phyloP scores from a whole-genome alignment of 345 rosid genomes.

The Excoecaria cochinchinensis region DNA sequence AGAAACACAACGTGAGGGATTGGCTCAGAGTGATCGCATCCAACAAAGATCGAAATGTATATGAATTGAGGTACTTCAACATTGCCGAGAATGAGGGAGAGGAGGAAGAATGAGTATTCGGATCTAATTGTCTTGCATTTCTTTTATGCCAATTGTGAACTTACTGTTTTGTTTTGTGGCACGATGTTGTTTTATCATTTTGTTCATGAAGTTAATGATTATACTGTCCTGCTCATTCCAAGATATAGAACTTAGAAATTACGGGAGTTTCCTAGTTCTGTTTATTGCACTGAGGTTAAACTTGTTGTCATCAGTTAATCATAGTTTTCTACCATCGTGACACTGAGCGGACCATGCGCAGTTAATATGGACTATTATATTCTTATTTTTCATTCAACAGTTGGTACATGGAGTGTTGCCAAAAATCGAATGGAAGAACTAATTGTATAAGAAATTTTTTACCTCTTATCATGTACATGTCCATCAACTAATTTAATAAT shows the following conservation, averaged over 20 bases:
- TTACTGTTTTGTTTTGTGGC: not conserved
- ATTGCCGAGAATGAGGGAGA: conserved; percentile 34
- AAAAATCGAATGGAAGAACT: too few species aligned
- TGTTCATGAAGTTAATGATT: not conserved
- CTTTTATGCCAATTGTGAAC: not conserved
- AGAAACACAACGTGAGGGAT: conserved; percentile 89
- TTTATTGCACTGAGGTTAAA: not conserved
- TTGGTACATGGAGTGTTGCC: too few species aligned
- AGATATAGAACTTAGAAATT: not conserved
- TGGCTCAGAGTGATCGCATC: conserved; percentile 89
- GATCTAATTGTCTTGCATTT: not conserved
- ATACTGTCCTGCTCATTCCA: not conserved
- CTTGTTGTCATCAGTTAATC: too few species aligned
- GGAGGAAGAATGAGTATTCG: conserved; percentile 32
- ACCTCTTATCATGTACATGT: too few species aligned
- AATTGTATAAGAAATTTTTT: too few species aligned
- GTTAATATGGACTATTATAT: too few species aligned
- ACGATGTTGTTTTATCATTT: conserved; percentile 3
- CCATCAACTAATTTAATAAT: too few species aligned
- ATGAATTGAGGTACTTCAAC: conserved; percentile 32
- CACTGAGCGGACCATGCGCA: too few species aligned
- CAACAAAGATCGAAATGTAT: conserved; percentile 68
- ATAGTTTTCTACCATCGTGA: too few species aligned
- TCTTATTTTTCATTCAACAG: too few species aligned
- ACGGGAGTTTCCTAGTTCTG: not conserved